phyloP scores from a whole-genome alignment of 495 filamentous ascomycete species.

The Hyaloscypha finlandica region DNA sequence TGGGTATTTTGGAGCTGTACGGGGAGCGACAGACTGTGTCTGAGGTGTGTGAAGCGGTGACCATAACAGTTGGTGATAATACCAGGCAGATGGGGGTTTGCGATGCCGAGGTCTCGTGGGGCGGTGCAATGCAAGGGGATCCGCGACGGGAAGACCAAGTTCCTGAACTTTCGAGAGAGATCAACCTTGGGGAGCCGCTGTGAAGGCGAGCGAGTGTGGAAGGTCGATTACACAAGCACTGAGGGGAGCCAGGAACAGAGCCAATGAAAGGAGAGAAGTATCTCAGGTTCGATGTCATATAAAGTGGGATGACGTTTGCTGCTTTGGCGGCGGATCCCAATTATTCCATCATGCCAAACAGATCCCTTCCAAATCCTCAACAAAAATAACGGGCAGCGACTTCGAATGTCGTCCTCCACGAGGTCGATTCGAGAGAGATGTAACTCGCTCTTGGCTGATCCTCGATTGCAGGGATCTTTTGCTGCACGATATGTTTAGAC shows the following conservation, averaged over 20 bases:
- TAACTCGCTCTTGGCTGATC: not conserved
- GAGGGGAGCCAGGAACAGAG: not conserved
- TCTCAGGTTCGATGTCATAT: not conserved
- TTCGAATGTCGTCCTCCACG: not conserved
- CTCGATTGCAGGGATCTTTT: not conserved
- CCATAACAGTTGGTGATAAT: not conserved
- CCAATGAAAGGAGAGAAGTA: not conserved
- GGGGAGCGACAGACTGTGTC: not conserved
- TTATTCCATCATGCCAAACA: not conserved
- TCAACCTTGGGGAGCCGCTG: not conserved
- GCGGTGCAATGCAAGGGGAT: not conserved
- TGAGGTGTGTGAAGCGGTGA: not conserved
- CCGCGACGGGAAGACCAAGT: conserved; percentile 4
- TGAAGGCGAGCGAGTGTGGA: conserved; percentile 12
- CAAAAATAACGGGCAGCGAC: not conserved
- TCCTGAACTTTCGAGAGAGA: conserved; percentile 14
- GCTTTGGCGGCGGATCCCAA: not conserved
- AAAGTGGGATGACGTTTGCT: not conserved
- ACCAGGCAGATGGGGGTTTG: not conserved
- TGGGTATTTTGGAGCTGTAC: conserved; percentile 3
- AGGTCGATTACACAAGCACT: not conserved
- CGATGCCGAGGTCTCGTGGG: conserved; percentile 17
- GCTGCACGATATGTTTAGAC: not conserved
- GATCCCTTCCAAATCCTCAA: not conserved
- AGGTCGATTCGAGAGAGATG: not conserved